A percentile compares a stretch with the other conserved stretches of the same genome.
Conservation (phyloP, 2,329 filamentous ascomycete genomes). For the Fusarium acutatum region DNA sequence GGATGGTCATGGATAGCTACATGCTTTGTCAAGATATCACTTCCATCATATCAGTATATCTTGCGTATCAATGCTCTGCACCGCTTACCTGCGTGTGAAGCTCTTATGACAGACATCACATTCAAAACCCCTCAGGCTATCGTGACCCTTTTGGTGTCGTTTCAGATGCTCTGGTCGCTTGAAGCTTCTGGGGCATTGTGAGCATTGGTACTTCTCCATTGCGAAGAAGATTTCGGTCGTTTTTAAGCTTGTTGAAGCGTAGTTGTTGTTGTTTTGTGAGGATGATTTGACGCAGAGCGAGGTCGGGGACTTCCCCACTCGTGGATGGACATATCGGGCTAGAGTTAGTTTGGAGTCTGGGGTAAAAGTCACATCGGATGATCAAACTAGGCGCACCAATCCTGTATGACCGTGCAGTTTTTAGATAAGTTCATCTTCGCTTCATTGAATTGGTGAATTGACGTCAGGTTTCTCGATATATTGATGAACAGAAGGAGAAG, state of each 20-base stretch:
- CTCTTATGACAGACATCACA: conserved; percentile 27
- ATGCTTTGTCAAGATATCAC: conserved; percentile 6
- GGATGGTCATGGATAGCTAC: neutral
- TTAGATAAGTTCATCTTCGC: too few species aligned
- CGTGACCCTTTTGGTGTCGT: conserved; percentile 29
- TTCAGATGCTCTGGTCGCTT: conserved; percentile 34
- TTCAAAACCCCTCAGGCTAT: conserved; percentile 7
- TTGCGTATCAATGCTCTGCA: fast-evolving
- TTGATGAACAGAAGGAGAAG: fast-evolving
- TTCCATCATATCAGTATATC: neutral
- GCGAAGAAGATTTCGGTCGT: neutral
- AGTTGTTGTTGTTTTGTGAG: neutral
- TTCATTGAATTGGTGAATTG: neutral
- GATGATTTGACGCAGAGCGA: neutral
- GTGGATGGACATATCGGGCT: neutral
- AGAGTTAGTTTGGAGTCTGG: neutral
- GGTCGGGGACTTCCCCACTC: neutral
- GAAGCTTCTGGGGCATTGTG: conserved; percentile 23
- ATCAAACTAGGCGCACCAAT: neutral
- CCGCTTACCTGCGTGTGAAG: conserved; percentile 29
- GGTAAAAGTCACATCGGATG: neutral
- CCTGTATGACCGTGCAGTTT: too few species aligned
- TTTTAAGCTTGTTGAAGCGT: neutral
- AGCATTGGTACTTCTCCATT: conserved; percentile 24
- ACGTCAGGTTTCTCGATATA: neutral